Base-by-base conservation (phyloP, 352 stramenopile genomes). In the Globisporangium rhizosaccharum region DNA sequence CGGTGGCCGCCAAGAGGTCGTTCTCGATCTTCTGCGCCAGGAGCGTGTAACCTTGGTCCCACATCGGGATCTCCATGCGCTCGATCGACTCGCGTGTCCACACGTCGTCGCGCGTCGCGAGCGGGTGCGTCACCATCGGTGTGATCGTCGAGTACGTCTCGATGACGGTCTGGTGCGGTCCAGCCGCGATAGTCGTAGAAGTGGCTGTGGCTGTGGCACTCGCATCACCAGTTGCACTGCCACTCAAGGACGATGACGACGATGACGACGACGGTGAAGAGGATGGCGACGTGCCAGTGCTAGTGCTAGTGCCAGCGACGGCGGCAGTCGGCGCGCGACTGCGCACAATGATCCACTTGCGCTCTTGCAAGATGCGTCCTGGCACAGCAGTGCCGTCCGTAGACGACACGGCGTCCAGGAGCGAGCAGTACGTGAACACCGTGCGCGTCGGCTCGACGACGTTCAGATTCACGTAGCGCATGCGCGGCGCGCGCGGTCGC, bases 71-170 rank as follows among this genome's bases (percentile, higher is more conserved):
- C 28, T 52, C 41, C 23, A 30, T 42, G 6, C 8, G 25, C 41
- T 42, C 30, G 44, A 59, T 59, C 25, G 36, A 36, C 11, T 26
- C 42, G 1, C 23, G 53, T 8, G 47, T 52, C 53, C 53, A 59
- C 26, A 15, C 14, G 8, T 59, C 42, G 18, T 51, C 41, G 18
- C 44, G 37, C 23, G 33, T 15, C 37, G 51, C n/a, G 41, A 59
- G 41, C 10, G 53, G 44, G 30, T 59, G 53, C 20, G 20, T 23
- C 8, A n/a, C 28, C 42, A 59, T 12, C 10, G 53, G 53, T 6
- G 41, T 3, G 53, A 59, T 59, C 53, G 53, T 59, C 53, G 53
- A 59, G 53, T 59, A 59, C 18, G 53, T 59, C 42, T 44, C 17
- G 23, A 59, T 0, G 12, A 41, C 41, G 0, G 53, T 59, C 53